These are phyloP conservation scores for Tetradesmus lagerheimii DNA, from an alignment of 139 green algal species.

Conservation along the genomic window DNA sequence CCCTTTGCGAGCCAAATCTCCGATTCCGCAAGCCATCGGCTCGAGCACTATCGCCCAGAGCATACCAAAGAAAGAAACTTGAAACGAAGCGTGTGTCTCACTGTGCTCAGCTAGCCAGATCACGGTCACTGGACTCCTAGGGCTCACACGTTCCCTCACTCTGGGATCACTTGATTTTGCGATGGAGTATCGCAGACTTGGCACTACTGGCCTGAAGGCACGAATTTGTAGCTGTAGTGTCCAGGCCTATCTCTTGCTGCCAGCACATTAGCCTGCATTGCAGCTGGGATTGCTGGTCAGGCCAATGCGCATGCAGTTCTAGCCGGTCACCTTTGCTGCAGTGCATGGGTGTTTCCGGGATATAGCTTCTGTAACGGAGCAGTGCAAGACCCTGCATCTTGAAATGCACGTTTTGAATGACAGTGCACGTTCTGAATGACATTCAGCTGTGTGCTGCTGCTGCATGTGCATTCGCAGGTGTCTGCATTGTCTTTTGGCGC, in stretches of 20 bases:
- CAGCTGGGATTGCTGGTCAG: too few species aligned
- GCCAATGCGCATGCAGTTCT: too few species aligned
- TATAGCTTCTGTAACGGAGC: too few species aligned
- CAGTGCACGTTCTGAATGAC: neutral
- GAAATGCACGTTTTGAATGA: neutral
- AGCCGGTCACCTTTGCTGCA: neutral
- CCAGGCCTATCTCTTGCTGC: neutral
- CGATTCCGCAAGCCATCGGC: too few species aligned
- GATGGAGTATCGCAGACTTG: conserved; percentile 76
- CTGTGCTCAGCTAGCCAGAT: neutral
- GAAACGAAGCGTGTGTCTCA: too few species aligned
- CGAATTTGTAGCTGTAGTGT: neutral
- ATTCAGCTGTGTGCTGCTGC: neutral
- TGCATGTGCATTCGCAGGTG: conserved; percentile 60
- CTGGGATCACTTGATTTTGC: neutral
- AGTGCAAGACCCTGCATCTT: too few species aligned
- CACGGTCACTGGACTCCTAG: neutral
- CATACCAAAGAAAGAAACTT: too few species aligned
- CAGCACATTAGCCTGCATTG: neutral
- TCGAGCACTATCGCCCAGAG: too few species aligned
- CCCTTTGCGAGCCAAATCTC: too few species aligned
- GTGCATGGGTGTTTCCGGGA: too few species aligned
- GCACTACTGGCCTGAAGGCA: conserved; percentile 70
- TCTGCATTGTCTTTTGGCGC: conserved; percentile 71
- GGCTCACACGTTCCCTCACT: neutral